Evolutionary conservation across 371 early-diverging fungal species (phyloP).

Genomic region (Mortierella sp.): DNA sequence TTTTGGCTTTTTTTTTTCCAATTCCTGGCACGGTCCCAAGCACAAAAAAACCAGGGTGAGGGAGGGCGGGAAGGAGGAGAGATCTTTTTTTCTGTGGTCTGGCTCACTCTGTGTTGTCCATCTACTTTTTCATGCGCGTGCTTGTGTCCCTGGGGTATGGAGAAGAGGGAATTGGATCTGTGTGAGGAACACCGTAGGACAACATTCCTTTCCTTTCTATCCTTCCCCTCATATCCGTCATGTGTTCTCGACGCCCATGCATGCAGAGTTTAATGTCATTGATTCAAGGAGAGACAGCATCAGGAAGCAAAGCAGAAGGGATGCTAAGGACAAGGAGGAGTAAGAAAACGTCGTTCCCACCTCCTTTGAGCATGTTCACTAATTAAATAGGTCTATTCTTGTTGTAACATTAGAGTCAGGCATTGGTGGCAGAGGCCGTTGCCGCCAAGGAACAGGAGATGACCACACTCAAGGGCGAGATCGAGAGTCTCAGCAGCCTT

Average conservation of each 20-base stretch:
- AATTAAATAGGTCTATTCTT: background rate
- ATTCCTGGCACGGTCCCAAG: slow-evolving; percentile 7
- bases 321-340: no score
- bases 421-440: slow-evolving; percentile 48
- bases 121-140: background rate
- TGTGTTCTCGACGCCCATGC: background rate
- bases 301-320: background rate
- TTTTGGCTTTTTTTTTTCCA: slow-evolving; percentile 3
- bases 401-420: slow-evolving; percentile 37
- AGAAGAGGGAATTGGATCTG: background rate
- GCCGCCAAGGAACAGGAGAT: slow-evolving; percentile 55
- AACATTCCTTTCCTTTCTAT: background rate
- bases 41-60: slow-evolving; percentile 21
- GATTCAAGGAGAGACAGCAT: slow-evolving; percentile 1
- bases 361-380: background rate
- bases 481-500: slow-evolving; percentile 53
- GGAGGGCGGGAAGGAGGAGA: background rate
- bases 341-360: no score
- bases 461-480: slow-evolving; percentile 38
- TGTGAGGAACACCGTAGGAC: background rate
- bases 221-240: background rate
- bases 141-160: background rate
- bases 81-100: background rate
- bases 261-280: slow-evolving; percentile 3
- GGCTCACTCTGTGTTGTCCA: background rate